These are phyloP conservation scores for Kodamaea sp. DNA, from an alignment of 1,139 yeast species.

Conservation along the genomic window DNA sequence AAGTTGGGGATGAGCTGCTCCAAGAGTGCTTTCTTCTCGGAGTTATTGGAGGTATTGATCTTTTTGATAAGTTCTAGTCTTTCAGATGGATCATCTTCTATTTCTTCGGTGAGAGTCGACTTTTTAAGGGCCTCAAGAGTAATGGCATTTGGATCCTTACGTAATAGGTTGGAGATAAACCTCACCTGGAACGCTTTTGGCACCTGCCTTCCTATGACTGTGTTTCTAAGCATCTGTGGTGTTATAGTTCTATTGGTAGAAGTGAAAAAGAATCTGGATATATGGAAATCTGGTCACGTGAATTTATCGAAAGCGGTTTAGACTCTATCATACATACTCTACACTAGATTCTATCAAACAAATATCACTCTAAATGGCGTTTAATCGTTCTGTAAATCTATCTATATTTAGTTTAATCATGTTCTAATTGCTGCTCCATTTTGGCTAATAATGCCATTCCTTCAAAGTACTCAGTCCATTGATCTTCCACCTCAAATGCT, in stretches of 20 bases:
- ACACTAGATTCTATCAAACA: too few species aligned
- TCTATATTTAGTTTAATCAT: conserved; percentile 12
- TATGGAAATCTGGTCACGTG: too few species aligned
- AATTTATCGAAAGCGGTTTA: too few species aligned
- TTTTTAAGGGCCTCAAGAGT: conserved; percentile 11
- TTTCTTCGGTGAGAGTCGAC: conserved; percentile 4
- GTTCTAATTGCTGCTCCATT: conserved; percentile 41
- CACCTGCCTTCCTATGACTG: too few species aligned
- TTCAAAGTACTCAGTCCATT: conserved; percentile 50
- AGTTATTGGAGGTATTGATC: conserved; percentile 11
- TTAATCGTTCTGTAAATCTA: too few species aligned
- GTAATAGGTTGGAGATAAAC: conserved; percentile 4
- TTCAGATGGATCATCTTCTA: conserved; percentile 5
- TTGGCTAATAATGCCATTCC: conserved; percentile 54
- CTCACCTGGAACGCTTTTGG: too few species aligned
- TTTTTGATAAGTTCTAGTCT: conserved; percentile 13
- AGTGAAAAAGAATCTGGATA: too few species aligned
- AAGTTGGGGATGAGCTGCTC: conserved; percentile 29
- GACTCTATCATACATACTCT: too few species aligned
- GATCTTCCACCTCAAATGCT: conserved; percentile 38
- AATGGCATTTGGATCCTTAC: conserved; percentile 12
- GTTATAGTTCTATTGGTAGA: too few species aligned
- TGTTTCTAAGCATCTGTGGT: too few species aligned
- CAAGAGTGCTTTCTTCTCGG: conserved; percentile 11
- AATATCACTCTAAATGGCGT: too few species aligned